Conservation (phyloP, 495 filamentous ascomycete species). For the Trichoderma orchidacearum region DNA sequence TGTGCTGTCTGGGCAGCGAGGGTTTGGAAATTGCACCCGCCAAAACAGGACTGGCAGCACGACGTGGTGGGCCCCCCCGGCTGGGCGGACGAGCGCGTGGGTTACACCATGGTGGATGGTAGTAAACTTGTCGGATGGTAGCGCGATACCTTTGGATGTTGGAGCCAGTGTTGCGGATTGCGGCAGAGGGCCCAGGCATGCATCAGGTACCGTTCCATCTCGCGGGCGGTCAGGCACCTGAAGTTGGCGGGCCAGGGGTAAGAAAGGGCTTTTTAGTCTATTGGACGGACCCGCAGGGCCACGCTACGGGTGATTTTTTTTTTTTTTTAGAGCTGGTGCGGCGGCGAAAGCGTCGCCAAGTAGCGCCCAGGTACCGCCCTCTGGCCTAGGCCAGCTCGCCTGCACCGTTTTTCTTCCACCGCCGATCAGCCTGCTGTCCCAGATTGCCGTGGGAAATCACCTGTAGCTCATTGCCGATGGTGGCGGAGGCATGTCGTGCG, state of each 20-base stretch:
- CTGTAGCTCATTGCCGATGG: background rate
- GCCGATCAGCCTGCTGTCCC: background rate
- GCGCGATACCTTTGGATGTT: background rate
- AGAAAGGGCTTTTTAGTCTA: background rate
- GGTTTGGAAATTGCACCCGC: slow-evolving; percentile 1
- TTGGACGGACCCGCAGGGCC: background rate
- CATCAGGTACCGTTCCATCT: background rate
- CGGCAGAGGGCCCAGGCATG: background rate
- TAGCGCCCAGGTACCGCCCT: background rate
- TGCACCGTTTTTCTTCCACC: background rate
- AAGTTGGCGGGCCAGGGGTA: background rate
- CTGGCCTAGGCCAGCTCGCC: background rate
- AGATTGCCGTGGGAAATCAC: background rate
- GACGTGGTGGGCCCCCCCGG: background rate
- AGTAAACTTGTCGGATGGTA: background rate
- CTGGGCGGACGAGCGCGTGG: background rate
- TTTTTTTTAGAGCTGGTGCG: background rate
- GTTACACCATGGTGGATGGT: background rate
- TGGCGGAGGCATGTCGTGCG: background rate
- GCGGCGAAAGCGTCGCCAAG: background rate
- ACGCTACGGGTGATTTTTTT: slow-evolving; percentile 1
- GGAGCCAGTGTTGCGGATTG: no score
- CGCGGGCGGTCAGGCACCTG: background rate
- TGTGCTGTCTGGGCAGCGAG: background rate
- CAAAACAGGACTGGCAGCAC: background rate